A percentile compares a stretch with the other conserved stretches of the same genome.
These are phyloP conservation scores for Ustilago crameri DNA, from an alignment of 1,284 basidiomycete species.

Conservation along the genomic window DNA sequence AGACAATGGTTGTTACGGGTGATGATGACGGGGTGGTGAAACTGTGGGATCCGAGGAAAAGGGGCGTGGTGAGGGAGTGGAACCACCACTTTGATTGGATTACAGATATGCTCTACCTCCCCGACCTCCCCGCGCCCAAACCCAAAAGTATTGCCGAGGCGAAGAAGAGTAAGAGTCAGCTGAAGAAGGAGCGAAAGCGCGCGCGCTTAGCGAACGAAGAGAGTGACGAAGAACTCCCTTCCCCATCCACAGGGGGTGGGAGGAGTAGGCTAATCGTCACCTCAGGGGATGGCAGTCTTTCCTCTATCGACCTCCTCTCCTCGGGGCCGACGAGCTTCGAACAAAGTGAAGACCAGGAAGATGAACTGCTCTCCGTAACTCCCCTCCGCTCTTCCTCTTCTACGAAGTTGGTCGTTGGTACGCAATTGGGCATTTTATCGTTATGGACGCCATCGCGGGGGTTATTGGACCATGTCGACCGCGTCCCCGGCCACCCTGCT, in stretches of 20 bases:
- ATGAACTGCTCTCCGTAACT: conserved; percentile 86
- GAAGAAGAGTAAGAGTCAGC: conserved; percentile 29
- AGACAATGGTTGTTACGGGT: conserved; percentile 80
- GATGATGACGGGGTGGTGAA: conserved; percentile 95
- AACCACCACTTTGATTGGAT: conserved; percentile 95
- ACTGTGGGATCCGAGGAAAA: conserved; percentile 86
- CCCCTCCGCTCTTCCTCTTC: conserved; percentile 79
- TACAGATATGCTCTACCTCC: conserved; percentile 83
- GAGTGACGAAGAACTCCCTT: neutral
- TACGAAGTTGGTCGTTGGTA: conserved; percentile 84
- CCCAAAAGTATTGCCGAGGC: conserved; percentile 17
- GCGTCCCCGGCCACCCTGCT: conserved; percentile 83
- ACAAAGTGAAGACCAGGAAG: conserved; percentile 90
- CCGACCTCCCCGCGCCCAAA: conserved; percentile 43
- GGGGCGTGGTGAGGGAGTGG: conserved; percentile 71
- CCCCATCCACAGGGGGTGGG: conserved; percentile 6
- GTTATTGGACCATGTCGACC: conserved; percentile 91
- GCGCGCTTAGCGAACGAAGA: conserved; percentile 6
- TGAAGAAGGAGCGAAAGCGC: conserved; percentile 24
- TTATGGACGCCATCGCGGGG: conserved; percentile 88
- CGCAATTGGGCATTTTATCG: conserved; percentile 88
- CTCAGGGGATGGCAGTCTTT: conserved; percentile 87
- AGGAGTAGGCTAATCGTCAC: conserved; percentile 58
- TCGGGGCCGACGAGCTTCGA: conserved; percentile 74
- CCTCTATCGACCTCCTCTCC: conserved; percentile 78